Evolutionary conservation across 805 yeast species (phyloP), one percentile per base, ranked within the genome.

Genomic region (Saturnispora serradocipensis): DNA sequence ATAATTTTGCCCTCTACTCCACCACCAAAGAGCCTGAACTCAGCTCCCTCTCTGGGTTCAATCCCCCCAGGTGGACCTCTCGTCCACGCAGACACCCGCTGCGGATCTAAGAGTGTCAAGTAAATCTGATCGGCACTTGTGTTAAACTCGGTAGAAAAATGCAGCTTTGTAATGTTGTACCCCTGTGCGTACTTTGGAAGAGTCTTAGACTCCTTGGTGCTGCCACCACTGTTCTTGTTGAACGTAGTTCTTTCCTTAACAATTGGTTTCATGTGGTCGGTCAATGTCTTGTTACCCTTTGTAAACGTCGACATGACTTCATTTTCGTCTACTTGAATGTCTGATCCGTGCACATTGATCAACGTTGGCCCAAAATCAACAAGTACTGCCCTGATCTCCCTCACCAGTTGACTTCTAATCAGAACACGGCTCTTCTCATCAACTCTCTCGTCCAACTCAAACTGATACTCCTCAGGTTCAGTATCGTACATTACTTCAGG

Each of bases 401-500:
- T 97, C 24, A 89, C 70, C 45, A 93, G 61, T 45, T 77, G 65
- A 48, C 63, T 55, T 62, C 78, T 77, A 18, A 78, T 64, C 10
- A 74, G 55, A 2, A 73, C 67, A 54, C 86, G 78, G 3, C 55
- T 56, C 49, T 83, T 70, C 27, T 78, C 79, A 49, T 80, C 82
- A 13, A 82, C 84, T 54, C 77, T 76, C 5, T 72, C 73, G 53
- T 75, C 78, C 49, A 89, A 75, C 48, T 84, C 85, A 64, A 91
- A 93, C 66, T 88, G 97, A 61, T 82, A 85, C 58, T 89, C 97
- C 54, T 84, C 90, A 25, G 71, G 76, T 49, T 84, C 93, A 9
- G 95, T 80, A 66, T 93, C 98, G 68, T 93, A 93, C 6, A 97
- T 91, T 54, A 93, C 76, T 67, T 93, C 99, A 5, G 99, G 99